A percentile compares a stretch with the other conserved stretches of the same genome.
Conservation (phyloP, 192 early-diverging fungal genomes). For the Funneliformis mosseae region DNA sequence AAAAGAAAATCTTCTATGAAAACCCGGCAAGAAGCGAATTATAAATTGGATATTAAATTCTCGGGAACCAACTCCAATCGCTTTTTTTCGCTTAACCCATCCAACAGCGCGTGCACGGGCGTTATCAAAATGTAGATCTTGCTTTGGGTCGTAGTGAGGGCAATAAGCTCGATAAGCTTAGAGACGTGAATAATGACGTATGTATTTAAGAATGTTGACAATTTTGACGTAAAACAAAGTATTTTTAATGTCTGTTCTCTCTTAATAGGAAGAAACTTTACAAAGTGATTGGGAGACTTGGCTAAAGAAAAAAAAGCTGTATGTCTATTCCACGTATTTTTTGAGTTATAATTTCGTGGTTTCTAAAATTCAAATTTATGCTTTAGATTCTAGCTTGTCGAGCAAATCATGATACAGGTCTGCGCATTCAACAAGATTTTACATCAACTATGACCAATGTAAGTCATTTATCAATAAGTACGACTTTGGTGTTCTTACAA, state of each 20-base stretch:
- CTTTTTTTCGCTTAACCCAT: constrained; percentile 31
- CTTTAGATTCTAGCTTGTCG: constrained; percentile 32
- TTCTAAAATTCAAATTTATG: constrained; percentile 31
- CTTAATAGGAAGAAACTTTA: constrained; percentile 33
- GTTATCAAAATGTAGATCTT: constrained; percentile 9
- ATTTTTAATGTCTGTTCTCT: constrained; percentile 28
- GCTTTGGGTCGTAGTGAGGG: constrained; percentile 16
- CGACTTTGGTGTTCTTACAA: neutral
- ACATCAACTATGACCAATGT: constrained; percentile 11
- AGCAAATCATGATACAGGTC: constrained; percentile 4
- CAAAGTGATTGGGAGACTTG: constrained; percentile 32
- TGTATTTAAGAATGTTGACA: constrained; percentile 28
- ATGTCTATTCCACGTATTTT: constrained; percentile 24
- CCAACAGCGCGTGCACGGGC: constrained; percentile 24
- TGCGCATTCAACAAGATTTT: constrained; percentile 30
- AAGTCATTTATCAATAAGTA: constrained; percentile 21
- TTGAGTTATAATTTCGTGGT: constrained; percentile 20
- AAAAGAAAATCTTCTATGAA: constrained; percentile 17
- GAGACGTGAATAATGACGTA: constrained; percentile 31
- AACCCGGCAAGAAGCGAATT: neutral
- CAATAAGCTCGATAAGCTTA: constrained; percentile 17
- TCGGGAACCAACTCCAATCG: constrained; percentile 21
- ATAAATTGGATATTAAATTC: constrained; percentile 28
- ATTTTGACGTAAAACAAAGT: constrained; percentile 32
- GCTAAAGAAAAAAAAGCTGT: constrained; percentile 36